Conservation (phyloP, 2,329 filamentous ascomycete genomes). For the Byssochlamys sp. region DNA sequence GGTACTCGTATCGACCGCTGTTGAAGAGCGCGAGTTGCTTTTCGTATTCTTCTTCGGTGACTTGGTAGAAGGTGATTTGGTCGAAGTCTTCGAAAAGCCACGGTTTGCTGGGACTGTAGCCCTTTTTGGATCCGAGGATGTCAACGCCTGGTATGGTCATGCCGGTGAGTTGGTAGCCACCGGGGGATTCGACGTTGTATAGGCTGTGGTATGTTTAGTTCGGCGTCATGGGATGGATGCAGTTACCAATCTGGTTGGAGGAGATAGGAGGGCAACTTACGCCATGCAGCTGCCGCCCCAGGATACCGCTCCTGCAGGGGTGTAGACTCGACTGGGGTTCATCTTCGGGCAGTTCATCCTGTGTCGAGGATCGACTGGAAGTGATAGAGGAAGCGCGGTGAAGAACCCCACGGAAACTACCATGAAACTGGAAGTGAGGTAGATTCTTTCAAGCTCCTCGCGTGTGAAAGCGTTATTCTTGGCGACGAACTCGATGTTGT, state of each 20-base stretch:
- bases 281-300: constrained; percentile 49
- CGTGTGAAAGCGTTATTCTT: constrained; percentile 45
- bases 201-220: constrained; percentile 20
- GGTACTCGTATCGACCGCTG: constrained; percentile 44
- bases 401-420: constrained; percentile 48
- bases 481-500: constrained; percentile 50
- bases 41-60: constrained; percentile 45
- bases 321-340: constrained; percentile 49
- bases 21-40: constrained; percentile 39
- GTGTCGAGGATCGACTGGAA: constrained; percentile 47
- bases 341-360: constrained; percentile 47
- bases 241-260: neutral
- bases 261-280: constrained; percentile 6
- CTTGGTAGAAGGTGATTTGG: constrained; percentile 46
- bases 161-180: constrained; percentile 48
- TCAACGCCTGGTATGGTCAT: constrained; percentile 47
- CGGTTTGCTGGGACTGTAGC: constrained; percentile 38
- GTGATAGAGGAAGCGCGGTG: constrained; percentile 42
- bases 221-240: too few relatives aligned
- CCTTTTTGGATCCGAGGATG: constrained; percentile 43
- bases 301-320: constrained; percentile 46
- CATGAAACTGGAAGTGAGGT: constrained; percentile 43
- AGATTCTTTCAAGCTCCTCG: constrained; percentile 43
- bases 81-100: constrained; percentile 52
- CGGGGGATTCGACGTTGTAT: constrained; percentile 49